Evolutionary conservation across 495 filamentous ascomycete species (phyloP).

Genomic region (Aspergillus cristatus): DNA sequence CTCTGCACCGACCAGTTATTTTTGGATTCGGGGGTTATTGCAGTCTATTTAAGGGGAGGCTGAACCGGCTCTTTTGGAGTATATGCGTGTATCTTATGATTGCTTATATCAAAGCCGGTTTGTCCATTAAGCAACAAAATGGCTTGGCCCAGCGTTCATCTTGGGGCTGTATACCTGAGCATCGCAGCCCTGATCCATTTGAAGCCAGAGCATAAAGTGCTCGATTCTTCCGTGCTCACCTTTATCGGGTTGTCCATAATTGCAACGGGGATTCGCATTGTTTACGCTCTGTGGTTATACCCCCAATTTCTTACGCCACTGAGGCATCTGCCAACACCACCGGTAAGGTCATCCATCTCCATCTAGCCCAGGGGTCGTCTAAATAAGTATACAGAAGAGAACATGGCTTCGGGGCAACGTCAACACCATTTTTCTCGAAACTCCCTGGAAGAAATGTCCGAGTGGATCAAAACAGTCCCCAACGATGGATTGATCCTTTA

Average conservation of each 20-base stretch:
- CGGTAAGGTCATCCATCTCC: constrained; percentile 24
- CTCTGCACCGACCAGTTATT: too few relatives aligned
- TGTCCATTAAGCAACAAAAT: too few relatives aligned
- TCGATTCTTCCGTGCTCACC: constrained; percentile 18
- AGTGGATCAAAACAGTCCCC: constrained; percentile 62
- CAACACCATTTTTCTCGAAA: constrained; percentile 15
- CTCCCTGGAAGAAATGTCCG: constrained; percentile 47
- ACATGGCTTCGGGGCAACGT: constrained; percentile 29
- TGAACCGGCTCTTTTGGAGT: too few relatives aligned
- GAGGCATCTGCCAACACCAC: constrained; percentile 52
- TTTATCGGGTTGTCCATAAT: constrained; percentile 15
- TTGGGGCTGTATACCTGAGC: constrained; percentile 15
- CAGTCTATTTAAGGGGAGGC: too few relatives aligned
- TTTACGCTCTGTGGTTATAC: constrained; percentile 54
- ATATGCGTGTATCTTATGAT: too few relatives aligned
- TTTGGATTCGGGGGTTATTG: too few relatives aligned
- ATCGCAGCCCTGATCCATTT: constrained; percentile 17
- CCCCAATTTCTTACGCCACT: constrained; percentile 67
- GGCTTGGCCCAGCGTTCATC: constrained; percentile 4
- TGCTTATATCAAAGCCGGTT: too few relatives aligned
- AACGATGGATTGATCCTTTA: constrained; percentile 80
- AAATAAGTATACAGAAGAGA: constrained; percentile 17
- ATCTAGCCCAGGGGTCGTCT: background rate
- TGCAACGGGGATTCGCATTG: constrained; percentile 13
- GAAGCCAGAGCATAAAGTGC: constrained; percentile 23